Percentiles rank a stretch among this genome's conserved stretches.
Conservation (phyloP, 1,284 basidiomycete genomes). For the Cryptococcus sp. region DNA sequence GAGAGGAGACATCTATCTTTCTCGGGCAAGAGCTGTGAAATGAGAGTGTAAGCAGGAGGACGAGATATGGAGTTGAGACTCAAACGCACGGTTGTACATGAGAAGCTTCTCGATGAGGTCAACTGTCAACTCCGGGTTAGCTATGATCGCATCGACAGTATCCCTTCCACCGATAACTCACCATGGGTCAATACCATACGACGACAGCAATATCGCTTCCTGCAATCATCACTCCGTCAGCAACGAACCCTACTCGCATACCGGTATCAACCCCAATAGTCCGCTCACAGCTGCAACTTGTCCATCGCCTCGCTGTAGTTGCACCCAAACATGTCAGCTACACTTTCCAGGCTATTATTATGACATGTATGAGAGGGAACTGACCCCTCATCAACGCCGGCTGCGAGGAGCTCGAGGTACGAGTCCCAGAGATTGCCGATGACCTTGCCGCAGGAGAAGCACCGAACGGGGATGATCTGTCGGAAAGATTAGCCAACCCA, state of each 20-base stretch:
- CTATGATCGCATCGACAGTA: constrained; percentile 1
- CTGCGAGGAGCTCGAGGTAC: constrained; percentile 73
- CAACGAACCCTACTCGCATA: not conserved
- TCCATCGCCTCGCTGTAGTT: constrained; percentile 78
- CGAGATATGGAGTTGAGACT: not conserved
- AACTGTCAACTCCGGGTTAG: constrained; percentile 26
- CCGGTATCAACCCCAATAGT: not conserved
- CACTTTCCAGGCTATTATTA: not conserved
- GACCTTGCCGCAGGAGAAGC: constrained; percentile 88
- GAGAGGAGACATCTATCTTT: constrained; percentile 8
- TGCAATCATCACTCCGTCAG: constrained; percentile 9
- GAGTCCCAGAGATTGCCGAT: constrained; percentile 88
- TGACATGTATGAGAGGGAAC: constrained; percentile 36
- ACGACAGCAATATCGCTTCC: constrained; percentile 90
- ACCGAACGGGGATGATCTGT: constrained; percentile 52
- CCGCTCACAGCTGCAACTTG: constrained; percentile 66
- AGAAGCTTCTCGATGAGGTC: constrained; percentile 94
- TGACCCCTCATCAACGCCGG: constrained; percentile 80
- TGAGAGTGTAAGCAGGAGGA: not conserved
- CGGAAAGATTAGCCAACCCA: not conserved
- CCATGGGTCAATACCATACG: constrained; percentile 98
- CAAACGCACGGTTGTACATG: constrained; percentile 85
- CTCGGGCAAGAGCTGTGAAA: constrained; percentile 15
- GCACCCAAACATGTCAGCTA: constrained; percentile 1
- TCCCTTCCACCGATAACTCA: too few relatives aligned